Evolutionary conservation across 2,329 filamentous ascomycete genomes (phyloP), one percentile per base, ranked within the genome.

Genomic region (Periglandula ipomoeae): DNA sequence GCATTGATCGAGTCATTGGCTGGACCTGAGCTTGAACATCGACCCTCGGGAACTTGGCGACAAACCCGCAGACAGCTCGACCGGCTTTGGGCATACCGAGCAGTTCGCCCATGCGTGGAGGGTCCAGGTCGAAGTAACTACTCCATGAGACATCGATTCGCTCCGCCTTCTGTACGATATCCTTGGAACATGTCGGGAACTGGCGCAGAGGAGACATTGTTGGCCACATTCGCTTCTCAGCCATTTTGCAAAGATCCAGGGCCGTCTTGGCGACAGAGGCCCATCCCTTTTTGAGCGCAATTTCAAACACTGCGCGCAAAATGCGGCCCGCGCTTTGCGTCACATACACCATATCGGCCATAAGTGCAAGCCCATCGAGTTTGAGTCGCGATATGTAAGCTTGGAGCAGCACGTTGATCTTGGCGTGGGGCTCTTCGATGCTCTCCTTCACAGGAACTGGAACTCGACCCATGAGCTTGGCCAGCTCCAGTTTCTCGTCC

Each of bases 141-240:
- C 76, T 78, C 89, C 91, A 98, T 1, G 87, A 84, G 19, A 97
- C 90, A 57, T 96, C 90, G 52, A 97, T 95, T 56, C 90, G 81
- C 70, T 98, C 93, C 3, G 90, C 85, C 69, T 97, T 97, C 56
- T 88, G 83, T 44, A 97, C 73, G 47, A 97, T 87, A 50, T 97
- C 91, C 37, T 82, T 75, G 3, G 90, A 82, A 61, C 89, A 95
- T 35, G 73, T 71, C 3, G 85, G 80, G 62, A 98, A 98, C 61
- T 98, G 93, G 47, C 93, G 82, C 27, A 98, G 74, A 10, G 94
- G 93, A 34, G 89, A 88, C 93, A 97, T 98, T 5, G 91, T 97
- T 13, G 91, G 90, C 93, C 93, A 98, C 94, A 98, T 98, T 44
- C 94, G 81, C 75, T 95, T 95, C 72, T 98, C 93, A 0, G 91